Base-by-base conservation (phyloP, 2,329 filamentous ascomycete genomes). In the Tolypocladium tundrense region DNA sequence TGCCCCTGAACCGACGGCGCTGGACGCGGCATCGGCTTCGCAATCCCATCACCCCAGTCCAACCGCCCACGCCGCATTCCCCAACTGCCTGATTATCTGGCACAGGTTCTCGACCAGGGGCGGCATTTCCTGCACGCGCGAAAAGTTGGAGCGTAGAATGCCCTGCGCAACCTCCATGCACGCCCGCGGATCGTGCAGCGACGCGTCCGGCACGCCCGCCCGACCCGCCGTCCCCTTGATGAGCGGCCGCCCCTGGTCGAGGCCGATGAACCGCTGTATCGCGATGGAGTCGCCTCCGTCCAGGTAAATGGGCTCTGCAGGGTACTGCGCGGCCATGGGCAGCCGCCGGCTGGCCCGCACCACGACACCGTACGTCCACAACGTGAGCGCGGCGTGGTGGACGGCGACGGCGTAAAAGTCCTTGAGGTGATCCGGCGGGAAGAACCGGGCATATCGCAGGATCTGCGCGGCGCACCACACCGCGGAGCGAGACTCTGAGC, bases 391-490 rank as follows among this genome's bases (percentile, higher is more conserved):
- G 4, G 85, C 86, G 66, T 90, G 87, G 66, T 89, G 88, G 0
- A 89, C 79, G 0, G 82, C 84, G 8, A 90, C 81, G 0, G 86
- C 85, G 60, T 84, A 82, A 67, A 90, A 89, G 61, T 87, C 84
- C 50, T 83, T 81, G 4, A 89, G 69, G 13, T 80, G 75, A 0
- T 78, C 76, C 1, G 73, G 68, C 0, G 82, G 78, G 53, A 86
- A 80, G 53, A 72, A 60, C 64, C 79, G 81, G 2, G 84, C 86
- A 45, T 81, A 79, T 9, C 84, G 79, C 6, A 90, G 67, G 1
- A 88, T 77, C 68, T 88, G 87, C 0, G 84, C 86, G 1, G 87
- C 87, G 62, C 87, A 84, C 80, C 83, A 89, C 1, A 88, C 67
- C 11, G 85, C 82, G 60, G 81, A 79, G 35, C 85, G 77, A 9